Evolutionary conservation across 345 rosid genomes (phyloP), one percentile per base, ranked within the genome.

Genomic region (Reutealis trisperma): DNA sequence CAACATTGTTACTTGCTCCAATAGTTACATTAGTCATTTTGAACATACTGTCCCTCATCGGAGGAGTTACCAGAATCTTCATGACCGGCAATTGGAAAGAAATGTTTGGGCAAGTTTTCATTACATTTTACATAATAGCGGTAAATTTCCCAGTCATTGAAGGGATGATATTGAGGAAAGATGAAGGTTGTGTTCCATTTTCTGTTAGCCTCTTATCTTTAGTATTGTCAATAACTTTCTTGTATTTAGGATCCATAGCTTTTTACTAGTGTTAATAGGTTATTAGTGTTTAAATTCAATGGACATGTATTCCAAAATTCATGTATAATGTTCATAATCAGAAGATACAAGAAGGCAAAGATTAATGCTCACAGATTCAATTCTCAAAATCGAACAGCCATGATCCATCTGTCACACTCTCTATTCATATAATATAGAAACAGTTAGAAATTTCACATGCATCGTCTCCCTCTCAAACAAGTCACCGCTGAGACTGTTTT

Each of bases 391-490:
- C 24, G 67, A 63, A 63, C 19, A 16, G n/a, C 44, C 44, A 14
- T 7, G 41, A 8, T 27, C 5, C 24, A 12, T 64, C 30, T 66
- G 14, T 42, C 52, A 41, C 3, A 8, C 25, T 44, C 18, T 42
- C 6, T 14, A 22, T 3, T 42, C 27, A 37, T 54, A 11, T 0
- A 30, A 74, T 47, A 21, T 37, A 55, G 44, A 69, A 25, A 9
- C 37, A 8, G 8, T 32, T 41, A 3, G 25, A 55, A 5, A 22
- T 16, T 71, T 87, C 90, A 87, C 90, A 78, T 81, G 90, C 79
- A 81, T 75, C 78, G 4, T 45, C 83, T 81, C 79, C 76, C 64
- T 61, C 55, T 67, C 51, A 73, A 64, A 42, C 19, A 18, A 62
- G 27, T 18, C 70, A 77, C 79, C 72, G 51, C 81, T 9, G 13